phyloP scores from a whole-genome alignment of 148 eudicot species.

The Vaccinium darrowii region DNA sequence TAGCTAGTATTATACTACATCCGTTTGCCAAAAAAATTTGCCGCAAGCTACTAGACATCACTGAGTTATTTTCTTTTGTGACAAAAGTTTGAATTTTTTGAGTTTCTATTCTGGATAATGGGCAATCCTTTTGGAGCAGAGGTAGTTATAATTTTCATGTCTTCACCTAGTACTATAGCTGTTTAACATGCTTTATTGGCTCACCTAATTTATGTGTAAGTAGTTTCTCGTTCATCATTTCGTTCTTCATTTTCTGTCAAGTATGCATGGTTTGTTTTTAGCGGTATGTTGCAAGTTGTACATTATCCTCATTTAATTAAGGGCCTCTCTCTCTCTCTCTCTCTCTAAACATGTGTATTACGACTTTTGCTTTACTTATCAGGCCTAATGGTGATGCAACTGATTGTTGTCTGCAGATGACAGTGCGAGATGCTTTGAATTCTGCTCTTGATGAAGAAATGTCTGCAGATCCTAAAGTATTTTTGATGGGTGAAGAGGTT shows the following conservation, averaged over 20 bases:
- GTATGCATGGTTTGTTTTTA: not conserved
- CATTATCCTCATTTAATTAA: not conserved
- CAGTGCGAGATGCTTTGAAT: conserved; percentile 65
- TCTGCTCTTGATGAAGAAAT: conserved; percentile 73
- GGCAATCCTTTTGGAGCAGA: not conserved
- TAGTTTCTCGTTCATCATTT: not conserved
- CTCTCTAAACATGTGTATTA: not conserved
- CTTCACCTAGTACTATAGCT: not conserved
- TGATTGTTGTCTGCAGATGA: conserved; percentile 42
- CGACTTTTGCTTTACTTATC: not conserved
- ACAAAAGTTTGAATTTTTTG: not conserved
- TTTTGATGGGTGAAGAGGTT: conserved; percentile 79
- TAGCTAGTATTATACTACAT: not conserved
- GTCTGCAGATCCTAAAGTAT: conserved; percentile 70
- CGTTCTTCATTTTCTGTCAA: not conserved
- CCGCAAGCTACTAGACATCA: not conserved
- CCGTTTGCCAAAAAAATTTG: not conserved
- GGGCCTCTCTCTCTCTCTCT: not conserved
- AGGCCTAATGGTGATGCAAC: not conserved
- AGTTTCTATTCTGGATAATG: not conserved
- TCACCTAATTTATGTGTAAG: not conserved
- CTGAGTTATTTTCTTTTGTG: not conserved
- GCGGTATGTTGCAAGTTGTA: not conserved
- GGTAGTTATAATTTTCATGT: not conserved
- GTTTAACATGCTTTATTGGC: not conserved